phyloP scores from a whole-genome alignment of 441 rosid genomes.

The Isatis lusitanica region DNA sequence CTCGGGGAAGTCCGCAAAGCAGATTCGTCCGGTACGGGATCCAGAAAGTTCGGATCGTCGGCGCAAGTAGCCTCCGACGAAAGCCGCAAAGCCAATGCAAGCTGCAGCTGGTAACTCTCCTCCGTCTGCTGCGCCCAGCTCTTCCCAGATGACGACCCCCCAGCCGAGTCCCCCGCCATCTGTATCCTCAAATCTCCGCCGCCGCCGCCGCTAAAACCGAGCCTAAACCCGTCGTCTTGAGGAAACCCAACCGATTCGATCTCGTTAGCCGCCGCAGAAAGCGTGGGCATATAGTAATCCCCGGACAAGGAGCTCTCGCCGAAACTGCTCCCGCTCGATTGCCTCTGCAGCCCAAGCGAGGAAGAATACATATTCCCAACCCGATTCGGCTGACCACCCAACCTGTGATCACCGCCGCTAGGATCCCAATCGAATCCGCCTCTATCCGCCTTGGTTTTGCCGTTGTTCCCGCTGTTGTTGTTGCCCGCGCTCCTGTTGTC shows the following conservation, averaged over 20 bases:
- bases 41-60: slow-evolving; percentile 90
- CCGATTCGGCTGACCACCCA: slow-evolving; percentile 50
- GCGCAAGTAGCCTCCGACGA: slow-evolving; percentile 87
- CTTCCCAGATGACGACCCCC: slow-evolving; percentile 66
- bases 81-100: slow-evolving; percentile 89
- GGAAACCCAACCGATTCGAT: slow-evolving; percentile 60
- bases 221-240: slow-evolving; percentile 54
- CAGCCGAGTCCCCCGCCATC: slow-evolving; percentile 38
- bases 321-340: slow-evolving; percentile 96
- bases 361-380: slow-evolving; percentile 51
- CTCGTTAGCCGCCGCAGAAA: slow-evolving; percentile 62
- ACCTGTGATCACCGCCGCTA: slow-evolving; percentile 48
- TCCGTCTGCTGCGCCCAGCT: slow-evolving; percentile 99
- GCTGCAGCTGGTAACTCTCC: slow-evolving; percentile 98
- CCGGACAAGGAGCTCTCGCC: slow-evolving; percentile 95
- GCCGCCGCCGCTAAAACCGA: slow-evolving; percentile 40
- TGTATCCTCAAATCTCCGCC: slow-evolving; percentile 50
- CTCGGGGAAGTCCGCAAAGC: slow-evolving; percentile 49
- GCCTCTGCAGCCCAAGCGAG: slow-evolving; percentile 76
- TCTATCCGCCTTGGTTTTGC: slow-evolving; percentile 50
- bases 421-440: slow-evolving; percentile 67
- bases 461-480: slow-evolving; percentile 30
- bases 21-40: slow-evolving; percentile 78
- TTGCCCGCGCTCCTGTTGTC: slow-evolving; percentile 42
- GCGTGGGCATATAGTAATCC: slow-evolving; percentile 67